Evolutionary conservation across 768 basidiomycete species (phyloP).

Genomic region (Leccinum arenicola): DNA sequence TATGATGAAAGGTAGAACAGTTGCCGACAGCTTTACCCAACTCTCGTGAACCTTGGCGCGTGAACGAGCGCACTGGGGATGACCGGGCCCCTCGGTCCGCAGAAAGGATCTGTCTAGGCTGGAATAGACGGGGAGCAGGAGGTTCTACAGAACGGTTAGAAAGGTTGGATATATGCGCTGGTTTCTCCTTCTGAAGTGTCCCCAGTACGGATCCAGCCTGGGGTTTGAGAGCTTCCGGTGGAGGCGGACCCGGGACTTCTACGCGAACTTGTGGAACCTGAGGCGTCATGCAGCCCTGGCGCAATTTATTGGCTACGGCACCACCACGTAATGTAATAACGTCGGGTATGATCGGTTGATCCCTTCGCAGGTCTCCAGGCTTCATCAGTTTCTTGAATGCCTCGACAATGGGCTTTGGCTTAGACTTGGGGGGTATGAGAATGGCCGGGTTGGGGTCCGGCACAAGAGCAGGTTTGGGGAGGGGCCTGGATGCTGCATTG

Average conservation of each 20-base stretch:
- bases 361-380: neutral
- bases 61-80: conserved; percentile 3
- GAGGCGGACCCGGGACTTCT: neutral
- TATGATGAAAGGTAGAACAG: neutral
- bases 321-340: neutral
- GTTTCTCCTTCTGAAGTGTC: neutral
- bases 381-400: conserved; percentile 44
- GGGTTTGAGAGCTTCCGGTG: neutral
- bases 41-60: neutral
- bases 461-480: neutral
- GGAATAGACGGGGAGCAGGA: neutral
- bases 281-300: neutral
- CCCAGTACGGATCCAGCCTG: neutral
- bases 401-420: conserved; percentile 40
- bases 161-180: conserved; percentile 18
- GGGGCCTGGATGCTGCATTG: conserved; percentile 60
- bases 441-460: neutral
- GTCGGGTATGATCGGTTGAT: neutral
- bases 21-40: neutral
- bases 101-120: neutral
- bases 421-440: conserved; percentile 10
- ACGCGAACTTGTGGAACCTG: neutral
- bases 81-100: neutral
- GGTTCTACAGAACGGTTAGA: neutral
- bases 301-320: neutral